These are phyloP conservation scores for Omphalotus olearius DNA, from an alignment of 1,284 basidiomycete species.

Conservation along the genomic window DNA sequence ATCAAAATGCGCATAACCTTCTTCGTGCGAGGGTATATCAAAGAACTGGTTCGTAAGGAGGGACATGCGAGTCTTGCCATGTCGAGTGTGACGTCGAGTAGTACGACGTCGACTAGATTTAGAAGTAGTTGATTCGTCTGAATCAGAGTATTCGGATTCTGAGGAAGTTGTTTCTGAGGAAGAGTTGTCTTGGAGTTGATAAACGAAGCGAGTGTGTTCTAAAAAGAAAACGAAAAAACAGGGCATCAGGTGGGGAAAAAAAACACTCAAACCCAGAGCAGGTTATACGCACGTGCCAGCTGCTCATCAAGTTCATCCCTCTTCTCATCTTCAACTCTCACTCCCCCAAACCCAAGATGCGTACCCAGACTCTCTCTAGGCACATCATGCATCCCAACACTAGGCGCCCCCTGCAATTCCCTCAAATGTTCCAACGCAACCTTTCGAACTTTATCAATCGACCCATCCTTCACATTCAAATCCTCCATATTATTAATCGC, in stretches of 20 bases:
- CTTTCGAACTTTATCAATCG: constrained; percentile 78
- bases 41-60: background rate
- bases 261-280: too few species aligned
- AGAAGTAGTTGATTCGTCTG: constrained; percentile 2
- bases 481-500: constrained; percentile 93
- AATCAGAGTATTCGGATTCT: background rate
- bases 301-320: constrained; percentile 59
- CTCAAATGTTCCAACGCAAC: constrained; percentile 80
- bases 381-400: constrained; percentile 84
- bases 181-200: constrained; percentile 13
- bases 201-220: constrained; percentile 21
- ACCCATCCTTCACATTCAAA: constrained; percentile 78
- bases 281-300: constrained; percentile 59
- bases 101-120: background rate
- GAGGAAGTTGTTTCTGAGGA: background rate
- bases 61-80: background rate
- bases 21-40: background rate
- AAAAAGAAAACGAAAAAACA: constrained; percentile 15
- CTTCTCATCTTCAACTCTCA: constrained; percentile 30
- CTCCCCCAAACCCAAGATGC: constrained; percentile 50
- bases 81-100: background rate
- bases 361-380: constrained; percentile 63
- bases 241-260: too few species aligned
- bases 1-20: too few species aligned
- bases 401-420: constrained; percentile 79